Conservation (phyloP, 2,329 filamentous ascomycete species). For the Colletotrichum sublineola region DNA sequence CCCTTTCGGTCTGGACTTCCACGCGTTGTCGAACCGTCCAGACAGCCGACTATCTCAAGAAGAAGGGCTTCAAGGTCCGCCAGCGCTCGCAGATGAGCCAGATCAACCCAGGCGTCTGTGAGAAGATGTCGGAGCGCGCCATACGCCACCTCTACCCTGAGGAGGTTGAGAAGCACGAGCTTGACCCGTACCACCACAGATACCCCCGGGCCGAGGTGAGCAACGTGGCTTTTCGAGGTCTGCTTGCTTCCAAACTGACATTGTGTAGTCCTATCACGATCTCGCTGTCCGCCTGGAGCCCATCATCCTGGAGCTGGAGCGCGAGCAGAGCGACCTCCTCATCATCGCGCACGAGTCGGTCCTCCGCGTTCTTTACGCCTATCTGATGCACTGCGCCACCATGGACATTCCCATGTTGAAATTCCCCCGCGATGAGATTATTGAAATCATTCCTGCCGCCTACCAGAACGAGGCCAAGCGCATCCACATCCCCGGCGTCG, state of each 20-base stretch:
- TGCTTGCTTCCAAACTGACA: conserved; percentile 17
- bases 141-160: conserved; percentile 89
- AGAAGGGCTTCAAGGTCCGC: conserved; percentile 85
- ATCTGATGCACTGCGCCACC: conserved; percentile 98
- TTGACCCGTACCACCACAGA: conserved; percentile 96
- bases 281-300: conserved; percentile 97
- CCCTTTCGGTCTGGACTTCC: conserved; percentile 93
- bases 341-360: conserved; percentile 99
- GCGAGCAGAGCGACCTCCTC: conserved; percentile 96
- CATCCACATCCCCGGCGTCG: conserved; percentile 82
- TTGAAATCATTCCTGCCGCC: conserved; percentile 97
- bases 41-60: conserved; percentile 85
- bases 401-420: conserved; percentile 92
- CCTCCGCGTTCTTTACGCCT: conserved; percentile 95
- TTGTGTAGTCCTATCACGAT: conserved; percentile 89
- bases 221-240: background rate
- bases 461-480: conserved; percentile 97
- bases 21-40: conserved; percentile 91
- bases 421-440: conserved; percentile 97
- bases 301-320: conserved; percentile 96
- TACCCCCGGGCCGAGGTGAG: conserved; percentile 92
- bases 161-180: conserved; percentile 91
- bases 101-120: conserved; percentile 95
- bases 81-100: conserved; percentile 98
- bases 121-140: conserved; percentile 87